Evolutionary conservation across 2,329 filamentous ascomycete genomes (phyloP), one percentile per base, ranked within the genome.

Genomic region (Sclerotinia borealis): DNA sequence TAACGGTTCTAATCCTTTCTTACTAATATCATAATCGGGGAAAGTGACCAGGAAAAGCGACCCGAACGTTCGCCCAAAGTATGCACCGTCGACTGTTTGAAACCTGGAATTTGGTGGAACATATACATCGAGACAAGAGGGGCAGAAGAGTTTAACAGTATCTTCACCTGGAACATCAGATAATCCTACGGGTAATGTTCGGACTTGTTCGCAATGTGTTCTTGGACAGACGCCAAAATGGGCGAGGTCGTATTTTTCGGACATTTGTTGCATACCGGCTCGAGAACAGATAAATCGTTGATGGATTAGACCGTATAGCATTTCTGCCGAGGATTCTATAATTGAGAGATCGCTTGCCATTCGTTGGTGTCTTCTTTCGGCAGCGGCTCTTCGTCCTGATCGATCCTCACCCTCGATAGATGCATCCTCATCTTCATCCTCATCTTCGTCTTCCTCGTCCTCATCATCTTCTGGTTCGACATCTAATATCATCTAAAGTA

Each of bases 1-100:
- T 19, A 89, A 77, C n/a, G 83, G 78, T 56, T 88, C 83, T 61
- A 81, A 79, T 63, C 87, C 87, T 70, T 86, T 86, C 72, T 89
- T 88, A 37, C 87, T 88, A 65, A 98, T 86, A 70, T 97, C 92
- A 73, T 97, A 90, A 74, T 99, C 95, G 41, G 95, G 93, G 77
- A 98, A 99, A 45, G 93, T 99, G 81, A 99, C 93, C 75, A 99
- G 92, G 80, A 99, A 99, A 65, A 99, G 86, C 51, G 92, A 92
- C 66, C 93, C 93, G 76, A 99, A 99, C 0, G 95, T 99, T 61
- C 95, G 93, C 54, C 95, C 95, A 74, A 99, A 99, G 80, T 98
- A 99, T 52, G 95, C 95, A 60, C 95, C 95, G 71, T 99, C 95
- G 39, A 99, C 95, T 3, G 92, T 93, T 77, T 98, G 95, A 75